Evolutionary conservation across 441 rosid species (phyloP).

Genomic region (Erodium trifolium): DNA sequence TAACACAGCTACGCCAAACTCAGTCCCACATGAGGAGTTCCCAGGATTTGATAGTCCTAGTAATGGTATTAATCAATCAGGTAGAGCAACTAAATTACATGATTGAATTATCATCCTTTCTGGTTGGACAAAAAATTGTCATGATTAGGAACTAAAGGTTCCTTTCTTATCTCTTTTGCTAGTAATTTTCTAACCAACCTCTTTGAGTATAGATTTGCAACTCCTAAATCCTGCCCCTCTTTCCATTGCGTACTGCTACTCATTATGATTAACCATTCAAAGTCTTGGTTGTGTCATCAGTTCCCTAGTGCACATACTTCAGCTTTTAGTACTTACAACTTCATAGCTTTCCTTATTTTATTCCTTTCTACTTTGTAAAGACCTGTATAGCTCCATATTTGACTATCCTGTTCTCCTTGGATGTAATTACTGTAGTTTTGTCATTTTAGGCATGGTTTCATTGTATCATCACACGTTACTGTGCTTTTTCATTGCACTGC

Average conservation of each 20-base stretch:
- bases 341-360: neutral
- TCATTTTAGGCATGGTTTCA: neutral
- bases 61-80: constrained; percentile 49
- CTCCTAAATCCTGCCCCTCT: constrained; percentile 9
- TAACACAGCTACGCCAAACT: constrained; percentile 32
- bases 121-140: constrained; percentile 7
- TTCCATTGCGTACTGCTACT: constrained; percentile 3
- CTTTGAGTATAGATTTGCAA: constrained; percentile 8
- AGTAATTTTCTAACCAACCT: constrained; percentile 1
- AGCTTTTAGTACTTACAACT: neutral
- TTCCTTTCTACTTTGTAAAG: neutral
- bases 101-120: constrained; percentile 14
- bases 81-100: constrained; percentile 28
- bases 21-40: constrained; percentile 54
- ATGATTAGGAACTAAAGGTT: neutral
- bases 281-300: neutral
- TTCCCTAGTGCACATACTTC: neutral
- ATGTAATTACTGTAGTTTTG: neutral
- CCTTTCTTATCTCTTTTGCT: constrained; percentile 10
- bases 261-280: neutral
- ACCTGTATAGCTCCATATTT: neutral
- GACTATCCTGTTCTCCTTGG: neutral
- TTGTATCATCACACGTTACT: neutral
- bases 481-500: neutral
- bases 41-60: constrained; percentile 62